phyloP scores from a whole-genome alignment of 805 yeast genomes.

The Kodamaea neixiangensis region DNA sequence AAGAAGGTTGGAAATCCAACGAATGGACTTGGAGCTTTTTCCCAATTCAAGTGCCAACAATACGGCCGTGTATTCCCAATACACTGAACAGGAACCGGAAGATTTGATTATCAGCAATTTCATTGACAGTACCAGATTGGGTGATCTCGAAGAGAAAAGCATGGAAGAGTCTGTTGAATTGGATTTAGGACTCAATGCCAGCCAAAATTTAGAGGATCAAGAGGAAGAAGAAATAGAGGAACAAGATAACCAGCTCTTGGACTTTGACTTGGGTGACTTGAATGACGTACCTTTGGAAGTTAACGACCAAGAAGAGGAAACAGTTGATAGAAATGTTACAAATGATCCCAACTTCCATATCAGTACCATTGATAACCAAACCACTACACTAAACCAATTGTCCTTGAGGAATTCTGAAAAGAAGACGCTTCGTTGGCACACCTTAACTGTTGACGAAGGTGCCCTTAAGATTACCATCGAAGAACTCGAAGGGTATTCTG shows the following conservation, averaged over 20 bases:
- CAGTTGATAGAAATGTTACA: conserved; percentile 7
- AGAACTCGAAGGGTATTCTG: not conserved
- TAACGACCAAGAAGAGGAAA: not conserved
- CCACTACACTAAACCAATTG: not conserved
- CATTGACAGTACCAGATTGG: conserved; percentile 5
- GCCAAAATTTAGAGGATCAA: conserved; percentile 12
- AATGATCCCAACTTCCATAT: conserved; percentile 15
- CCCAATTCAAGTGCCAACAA: conserved; percentile 11
- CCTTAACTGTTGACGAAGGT: not conserved
- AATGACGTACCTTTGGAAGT: not conserved
- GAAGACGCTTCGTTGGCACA: not conserved
- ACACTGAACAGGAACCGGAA: not conserved
- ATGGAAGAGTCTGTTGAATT: conserved; percentile 2
- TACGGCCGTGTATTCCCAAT: not conserved
- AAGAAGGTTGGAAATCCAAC: conserved; percentile 19
- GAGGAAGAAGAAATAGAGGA: conserved; percentile 24
- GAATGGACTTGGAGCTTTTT: conserved; percentile 4
- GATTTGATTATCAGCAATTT: conserved; percentile 1
- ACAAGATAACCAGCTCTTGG: not conserved
- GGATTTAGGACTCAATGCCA: not conserved
- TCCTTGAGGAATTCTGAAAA: not conserved
- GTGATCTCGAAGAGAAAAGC: not conserved
- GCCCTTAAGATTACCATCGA: not conserved
- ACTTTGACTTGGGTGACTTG: conserved; percentile 11
- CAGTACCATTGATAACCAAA: conserved; percentile 9